Base-by-base conservation (phyloP, 2,329 filamentous ascomycete species). In the Ophiostoma angusticollis region DNA sequence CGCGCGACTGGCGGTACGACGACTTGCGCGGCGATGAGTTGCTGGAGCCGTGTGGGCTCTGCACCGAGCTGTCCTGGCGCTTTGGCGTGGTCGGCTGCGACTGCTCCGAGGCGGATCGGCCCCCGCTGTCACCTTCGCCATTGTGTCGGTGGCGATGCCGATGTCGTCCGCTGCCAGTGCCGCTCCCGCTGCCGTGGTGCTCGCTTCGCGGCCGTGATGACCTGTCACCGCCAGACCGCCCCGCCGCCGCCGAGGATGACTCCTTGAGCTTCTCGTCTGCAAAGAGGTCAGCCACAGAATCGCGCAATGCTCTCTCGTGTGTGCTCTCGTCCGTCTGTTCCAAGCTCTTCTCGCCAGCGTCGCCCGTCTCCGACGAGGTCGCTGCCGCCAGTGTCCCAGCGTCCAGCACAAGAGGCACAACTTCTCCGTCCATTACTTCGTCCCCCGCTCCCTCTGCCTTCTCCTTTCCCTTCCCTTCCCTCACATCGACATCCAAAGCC, bases 221-320 rank as follows among this genome's bases (percentile, higher is more conserved):
- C 42, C 44, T 63, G 58, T 46, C n/a, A n/a, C n/a, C n/a, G n/a
- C n/a, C n/a, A n/a, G n/a, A n/a, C n/a, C n/a, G 25, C 17, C 27
- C 27, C n/a, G 37, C 18, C 27, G 31, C 21, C 17, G 38, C 16
- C 34, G 37, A 23, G 45, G 51, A 51, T 39, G 50, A 50, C 44
- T 60, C 58, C 53, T 56, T 61, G 51, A 52, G 55, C 47, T 52
- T 54, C 40, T 68, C 65, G 58, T 70, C 68, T 73, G 61, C 59
- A 57, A 61, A 67, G 54, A 65, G 61, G 68, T 74, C 65, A 74
- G 70, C 61, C 65, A 65, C 61, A 57, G 61, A 59, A 56, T 58
- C 55, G 52, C 57, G 53, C 58, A 63, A 55, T 50, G 59, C 59
- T 48, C 56, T 52, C 46, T 61, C 56, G 49, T 55, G 49, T 49